Conservation (phyloP, 495 filamentous ascomycete species). For the Massariosphaeria phaeospora region DNA sequence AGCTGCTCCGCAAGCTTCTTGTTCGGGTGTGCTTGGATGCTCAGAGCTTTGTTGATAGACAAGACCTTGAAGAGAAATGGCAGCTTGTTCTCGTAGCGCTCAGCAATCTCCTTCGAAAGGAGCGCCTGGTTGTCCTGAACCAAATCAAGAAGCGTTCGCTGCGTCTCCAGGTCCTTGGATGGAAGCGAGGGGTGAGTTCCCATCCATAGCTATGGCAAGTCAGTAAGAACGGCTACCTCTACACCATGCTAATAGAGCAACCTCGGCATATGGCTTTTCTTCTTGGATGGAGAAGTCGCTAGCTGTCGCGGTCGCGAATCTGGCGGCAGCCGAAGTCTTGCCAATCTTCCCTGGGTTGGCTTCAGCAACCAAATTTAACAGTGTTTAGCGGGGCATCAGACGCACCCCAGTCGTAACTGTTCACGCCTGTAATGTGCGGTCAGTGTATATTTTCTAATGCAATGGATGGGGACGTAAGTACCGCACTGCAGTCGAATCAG, state of each 20-base stretch:
- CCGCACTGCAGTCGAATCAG: slow-evolving; percentile 90
- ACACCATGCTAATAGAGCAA: slow-evolving; percentile 11
- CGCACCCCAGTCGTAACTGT: slow-evolving; percentile 97
- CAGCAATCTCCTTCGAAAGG: slow-evolving; percentile 63
- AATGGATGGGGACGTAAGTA: slow-evolving; percentile 41
- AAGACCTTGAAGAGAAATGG: slow-evolving; percentile 98
- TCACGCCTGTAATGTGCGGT: slow-evolving; percentile 56
- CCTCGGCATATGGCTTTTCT: slow-evolving; percentile 45
- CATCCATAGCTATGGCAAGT: slow-evolving; percentile 84
- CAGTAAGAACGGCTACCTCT: slow-evolving; percentile 3
- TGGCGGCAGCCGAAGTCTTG: slow-evolving; percentile 67
- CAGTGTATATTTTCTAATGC: background rate
- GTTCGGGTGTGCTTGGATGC: slow-evolving; percentile 96
- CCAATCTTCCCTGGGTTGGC: slow-evolving; percentile 39
- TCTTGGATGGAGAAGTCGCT: slow-evolving; percentile 38
- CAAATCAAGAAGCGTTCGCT: slow-evolving; percentile 82
- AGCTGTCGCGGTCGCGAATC: slow-evolving; percentile 32
- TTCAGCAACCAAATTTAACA: slow-evolving; percentile 20
- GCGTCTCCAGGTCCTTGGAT: slow-evolving; percentile 78
- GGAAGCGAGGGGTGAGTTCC: slow-evolving; percentile 94
- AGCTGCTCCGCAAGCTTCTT: slow-evolving; percentile 92
- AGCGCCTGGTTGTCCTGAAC: slow-evolving; percentile 83
- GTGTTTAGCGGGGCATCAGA: slow-evolving; percentile 8
- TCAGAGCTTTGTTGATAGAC: slow-evolving; percentile 86
- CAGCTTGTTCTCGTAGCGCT: slow-evolving; percentile 70